Percentiles rank a stretch among this genome's conserved stretches.
phyloP scores from a whole-genome alignment of 1,139 yeast genomes.

The Pichia sp. region DNA sequence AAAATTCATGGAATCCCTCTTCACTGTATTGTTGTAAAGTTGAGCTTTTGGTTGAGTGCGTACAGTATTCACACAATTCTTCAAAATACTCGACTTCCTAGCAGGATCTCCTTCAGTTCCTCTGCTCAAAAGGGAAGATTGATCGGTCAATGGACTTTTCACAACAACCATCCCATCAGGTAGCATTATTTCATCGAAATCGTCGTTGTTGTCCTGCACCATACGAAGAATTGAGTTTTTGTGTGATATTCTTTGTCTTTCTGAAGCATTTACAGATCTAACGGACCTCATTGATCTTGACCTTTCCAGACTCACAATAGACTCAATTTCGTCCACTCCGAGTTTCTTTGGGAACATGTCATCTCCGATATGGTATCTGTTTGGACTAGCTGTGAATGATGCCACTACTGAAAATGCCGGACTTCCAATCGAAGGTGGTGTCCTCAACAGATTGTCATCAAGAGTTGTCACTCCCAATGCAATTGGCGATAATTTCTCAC shows the following conservation, averaged over 20 bases:
- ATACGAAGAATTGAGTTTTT: slow-evolving; percentile 19
- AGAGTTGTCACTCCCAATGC: not conserved
- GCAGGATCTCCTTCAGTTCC: slow-evolving; percentile 7
- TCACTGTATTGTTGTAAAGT: not conserved
- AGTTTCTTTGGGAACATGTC: slow-evolving; percentile 68
- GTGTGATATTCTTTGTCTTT: slow-evolving; percentile 7
- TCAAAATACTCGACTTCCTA: slow-evolving; percentile 23
- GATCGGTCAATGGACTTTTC: slow-evolving; percentile 20
- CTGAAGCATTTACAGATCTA: slow-evolving; percentile 24
- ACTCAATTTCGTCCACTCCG: slow-evolving; percentile 64
- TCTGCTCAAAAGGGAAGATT: slow-evolving; percentile 12
- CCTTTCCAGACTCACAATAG: slow-evolving; percentile 68
- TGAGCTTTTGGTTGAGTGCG: not conserved
- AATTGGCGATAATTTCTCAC: not conserved
- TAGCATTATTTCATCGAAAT: slow-evolving; percentile 39
- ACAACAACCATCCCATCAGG: slow-evolving; percentile 41
- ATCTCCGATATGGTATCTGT: slow-evolving; percentile 46
- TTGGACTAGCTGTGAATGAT: slow-evolving; percentile 22
- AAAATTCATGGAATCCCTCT: slow-evolving; percentile 9
- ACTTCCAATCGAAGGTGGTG: slow-evolving; percentile 14
- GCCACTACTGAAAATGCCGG: slow-evolving; percentile 17
- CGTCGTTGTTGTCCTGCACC: slow-evolving; percentile 19
- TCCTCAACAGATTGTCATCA: slow-evolving; percentile 8
- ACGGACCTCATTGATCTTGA: slow-evolving; percentile 57
- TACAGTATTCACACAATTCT: slow-evolving; percentile 4